Evolutionary conservation across 768 basidiomycete species (phyloP), one percentile per base, ranked within the genome.

Genomic region (Leccinum ochraceum): DNA sequence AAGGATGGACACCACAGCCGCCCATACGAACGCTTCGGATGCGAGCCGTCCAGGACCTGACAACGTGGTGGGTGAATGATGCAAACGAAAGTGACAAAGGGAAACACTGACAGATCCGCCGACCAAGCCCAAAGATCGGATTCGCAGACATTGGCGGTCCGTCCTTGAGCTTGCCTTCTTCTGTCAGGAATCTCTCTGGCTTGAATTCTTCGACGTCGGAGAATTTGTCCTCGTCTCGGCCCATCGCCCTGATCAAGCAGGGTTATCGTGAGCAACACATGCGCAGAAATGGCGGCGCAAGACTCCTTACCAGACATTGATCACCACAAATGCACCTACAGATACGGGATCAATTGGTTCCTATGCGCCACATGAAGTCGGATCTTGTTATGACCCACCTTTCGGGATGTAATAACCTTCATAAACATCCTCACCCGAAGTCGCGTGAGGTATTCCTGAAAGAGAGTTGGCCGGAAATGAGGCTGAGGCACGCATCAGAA

Each of bases 331-430:
- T 6, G 78, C 55, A 24, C 71, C 71, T 72, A 9, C 3, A 28
- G 4, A 53, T 17, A 13, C 44, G 30, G 20, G 50, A 34, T 54
- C 28, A 53, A 46, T 64, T 20, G 65, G 59, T 11, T 36, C 6
- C n/a, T 22, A 60, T 6, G 20, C 36, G 26, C 11, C 44, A 56
- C 10, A 26, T 26, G 14, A 28, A 20, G 1, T 10, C 26, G 37
- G 26, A 61, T 56, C 60, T 36, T 26, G 10, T n/a, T 2, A 13
- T 11, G 8, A 34, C 54, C 14, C 24, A 58, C 77, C 79, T 60
- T 80, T 77, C 0, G 81, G 82, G 46, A 84, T 80, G 44, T 71
- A 71, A 59, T 78, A 77, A 1, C 70, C 74, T 13, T 72, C 61
- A 22, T 69, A 73, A 20, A 66, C 61, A 24, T 72, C 71, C 8